Evolutionary conservation across 208 protist species (phyloP).

Genomic region (Crithidia expoeki): DNA sequence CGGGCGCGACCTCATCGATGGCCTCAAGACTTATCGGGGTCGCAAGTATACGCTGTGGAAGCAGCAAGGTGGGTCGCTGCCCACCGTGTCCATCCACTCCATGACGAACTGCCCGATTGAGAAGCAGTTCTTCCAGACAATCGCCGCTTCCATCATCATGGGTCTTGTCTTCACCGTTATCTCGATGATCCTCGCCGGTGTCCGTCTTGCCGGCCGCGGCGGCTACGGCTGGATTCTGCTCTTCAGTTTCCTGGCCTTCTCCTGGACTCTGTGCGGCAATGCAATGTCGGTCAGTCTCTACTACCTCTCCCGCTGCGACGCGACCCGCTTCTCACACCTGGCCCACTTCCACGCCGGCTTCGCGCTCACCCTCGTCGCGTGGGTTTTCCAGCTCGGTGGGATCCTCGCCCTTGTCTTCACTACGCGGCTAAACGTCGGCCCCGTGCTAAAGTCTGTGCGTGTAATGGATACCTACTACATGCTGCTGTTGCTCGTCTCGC

Average conservation of each 20-base stretch:
- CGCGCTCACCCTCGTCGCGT: slow-evolving; percentile 53
- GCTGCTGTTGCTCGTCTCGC: slow-evolving; percentile 34
- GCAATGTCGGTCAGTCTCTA: slow-evolving; percentile 61
- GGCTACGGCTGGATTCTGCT: slow-evolving; percentile 57
- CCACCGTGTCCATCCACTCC: slow-evolving; percentile 16
- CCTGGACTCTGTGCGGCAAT: slow-evolving; percentile 54
- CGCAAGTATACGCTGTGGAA: slow-evolving; percentile 50
- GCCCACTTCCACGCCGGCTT: slow-evolving; percentile 61
- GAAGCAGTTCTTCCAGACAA: slow-evolving; percentile 71
- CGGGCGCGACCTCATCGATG: slow-evolving; percentile 38
- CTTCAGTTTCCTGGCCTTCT: slow-evolving; percentile 58
- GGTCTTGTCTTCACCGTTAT: slow-evolving; percentile 44
- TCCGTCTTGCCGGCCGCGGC: slow-evolving; percentile 36
- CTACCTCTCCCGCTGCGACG: slow-evolving; percentile 44
- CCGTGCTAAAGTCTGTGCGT: slow-evolving; percentile 45
- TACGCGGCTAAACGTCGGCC: slow-evolving; percentile 58
- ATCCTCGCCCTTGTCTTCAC: slow-evolving; percentile 41
- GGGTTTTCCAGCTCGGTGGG: slow-evolving; percentile 53
- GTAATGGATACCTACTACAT: slow-evolving; percentile 64
- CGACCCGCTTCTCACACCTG: slow-evolving; percentile 37
- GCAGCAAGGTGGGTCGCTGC: slow-evolving; percentile 32
- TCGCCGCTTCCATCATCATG: slow-evolving; percentile 50
- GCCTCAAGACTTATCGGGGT: slow-evolving; percentile 47
- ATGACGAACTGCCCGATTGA: slow-evolving; percentile 47
- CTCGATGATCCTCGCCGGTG: slow-evolving; percentile 35